Evolutionary conservation across 768 basidiomycete genomes (phyloP).

Genomic region (Amanita muscaria): DNA sequence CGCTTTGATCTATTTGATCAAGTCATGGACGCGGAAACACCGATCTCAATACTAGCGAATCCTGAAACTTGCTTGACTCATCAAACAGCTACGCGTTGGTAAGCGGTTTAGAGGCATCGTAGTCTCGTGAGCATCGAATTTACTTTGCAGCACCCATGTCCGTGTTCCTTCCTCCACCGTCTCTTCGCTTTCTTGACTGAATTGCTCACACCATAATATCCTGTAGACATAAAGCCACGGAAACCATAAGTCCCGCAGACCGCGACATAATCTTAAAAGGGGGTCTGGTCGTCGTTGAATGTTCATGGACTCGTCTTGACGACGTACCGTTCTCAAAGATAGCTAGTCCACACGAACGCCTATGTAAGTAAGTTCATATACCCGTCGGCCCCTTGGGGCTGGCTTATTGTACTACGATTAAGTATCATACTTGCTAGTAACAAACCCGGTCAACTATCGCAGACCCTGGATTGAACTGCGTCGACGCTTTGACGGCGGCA

Average conservation of each 20-base stretch:
- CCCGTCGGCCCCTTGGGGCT: neutral
- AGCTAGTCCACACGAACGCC: slow-evolving; percentile 82
- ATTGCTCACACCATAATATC: neutral
- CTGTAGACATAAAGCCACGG: slow-evolving; percentile 72
- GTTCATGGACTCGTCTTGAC: slow-evolving; percentile 93
- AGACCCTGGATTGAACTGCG: slow-evolving; percentile 96
- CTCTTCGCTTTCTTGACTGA: neutral
- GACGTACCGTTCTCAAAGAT: slow-evolving; percentile 96
- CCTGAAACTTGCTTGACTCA: no score
- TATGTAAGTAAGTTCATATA: slow-evolving; percentile 50
- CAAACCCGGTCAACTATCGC: slow-evolving; percentile 97
- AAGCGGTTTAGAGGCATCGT: slow-evolving; percentile 86
- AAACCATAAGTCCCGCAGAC: slow-evolving; percentile 76
- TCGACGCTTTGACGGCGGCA: slow-evolving; percentile 88
- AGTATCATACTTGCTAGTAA: slow-evolving; percentile 95
- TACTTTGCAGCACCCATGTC: neutral
- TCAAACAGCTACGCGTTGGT: slow-evolving; percentile 77
- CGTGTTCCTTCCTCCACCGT: slow-evolving; percentile 5
- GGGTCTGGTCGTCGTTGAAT: slow-evolving; percentile 96
- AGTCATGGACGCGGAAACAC: no score
- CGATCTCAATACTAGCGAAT: no score
- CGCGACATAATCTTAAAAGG: slow-evolving; percentile 61
- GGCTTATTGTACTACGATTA: neutral
- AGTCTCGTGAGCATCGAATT: slow-evolving; percentile 62
- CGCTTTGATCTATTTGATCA: no score